Conservation (phyloP, 2,329 filamentous ascomycete species). For the Myriangium duriaei region DNA sequence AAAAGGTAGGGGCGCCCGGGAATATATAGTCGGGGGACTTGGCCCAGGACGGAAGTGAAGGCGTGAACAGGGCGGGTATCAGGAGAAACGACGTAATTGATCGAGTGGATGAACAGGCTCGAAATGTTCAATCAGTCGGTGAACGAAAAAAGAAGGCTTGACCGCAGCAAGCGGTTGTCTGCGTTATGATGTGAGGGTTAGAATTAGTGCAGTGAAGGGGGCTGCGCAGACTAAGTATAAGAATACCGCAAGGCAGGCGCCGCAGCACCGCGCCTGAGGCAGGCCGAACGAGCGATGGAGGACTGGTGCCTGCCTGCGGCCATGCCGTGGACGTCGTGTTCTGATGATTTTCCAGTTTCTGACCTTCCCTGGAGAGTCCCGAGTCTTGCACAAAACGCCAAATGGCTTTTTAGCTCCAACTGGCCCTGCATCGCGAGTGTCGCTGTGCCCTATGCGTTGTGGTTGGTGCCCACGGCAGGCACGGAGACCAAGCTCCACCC, state of each 20-base stretch:
- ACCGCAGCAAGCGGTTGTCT: not conserved
- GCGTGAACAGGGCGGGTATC: not conserved
- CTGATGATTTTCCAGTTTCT: too few species aligned
- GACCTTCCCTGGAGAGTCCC: too few species aligned
- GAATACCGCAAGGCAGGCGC: conserved; percentile 2
- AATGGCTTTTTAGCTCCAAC: too few species aligned
- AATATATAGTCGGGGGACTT: not conserved
- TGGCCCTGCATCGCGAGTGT: too few species aligned
- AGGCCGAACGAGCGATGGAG: not conserved
- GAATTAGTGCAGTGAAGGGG: conserved; percentile 8
- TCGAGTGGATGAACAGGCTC: not conserved
- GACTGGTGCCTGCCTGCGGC: too few species aligned
- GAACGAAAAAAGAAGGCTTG: not conserved
- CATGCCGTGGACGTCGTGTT: not conserved
- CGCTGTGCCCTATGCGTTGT: too few species aligned
- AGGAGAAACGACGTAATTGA: not conserved
- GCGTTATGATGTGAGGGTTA: too few species aligned
- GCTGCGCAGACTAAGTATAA: conserved; percentile 10
- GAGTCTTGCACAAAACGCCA: too few species aligned
- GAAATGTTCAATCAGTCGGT: too few species aligned
- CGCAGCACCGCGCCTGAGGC: not conserved
- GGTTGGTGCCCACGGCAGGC: too few species aligned
- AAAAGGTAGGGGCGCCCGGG: too few species aligned
- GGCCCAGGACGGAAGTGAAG: not conserved
- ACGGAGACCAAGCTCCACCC: too few species aligned